A percentile compares a stretch with the other conserved stretches of the same genome.
Conservation (phyloP, 768 basidiomycete species). For the Rhizopogon vesiculosus region DNA sequence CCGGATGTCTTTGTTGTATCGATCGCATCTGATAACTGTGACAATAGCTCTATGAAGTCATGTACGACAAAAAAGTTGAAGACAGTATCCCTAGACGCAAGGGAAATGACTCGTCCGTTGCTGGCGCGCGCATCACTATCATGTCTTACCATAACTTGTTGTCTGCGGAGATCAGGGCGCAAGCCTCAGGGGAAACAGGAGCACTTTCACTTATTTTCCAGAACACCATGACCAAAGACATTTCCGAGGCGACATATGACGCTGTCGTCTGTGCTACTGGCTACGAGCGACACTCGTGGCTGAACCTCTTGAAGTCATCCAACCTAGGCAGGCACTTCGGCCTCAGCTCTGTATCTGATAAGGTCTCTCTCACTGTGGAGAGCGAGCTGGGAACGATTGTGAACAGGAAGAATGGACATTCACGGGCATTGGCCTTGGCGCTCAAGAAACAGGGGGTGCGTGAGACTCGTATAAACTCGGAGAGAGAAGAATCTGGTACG, state of each 20-base stretch:
- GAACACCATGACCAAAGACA: slow-evolving; percentile 31
- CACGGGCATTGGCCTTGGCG: not conserved
- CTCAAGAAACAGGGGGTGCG: not conserved
- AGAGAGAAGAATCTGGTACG: slow-evolving; percentile 7
- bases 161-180: slow-evolving; percentile 22
- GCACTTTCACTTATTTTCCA: slow-evolving; percentile 26
- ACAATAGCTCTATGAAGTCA: slow-evolving; percentile 41
- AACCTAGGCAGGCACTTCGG: slow-evolving; percentile 34
- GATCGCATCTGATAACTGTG: not conserved
- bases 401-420: not conserved
- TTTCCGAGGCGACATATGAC: slow-evolving; percentile 35
- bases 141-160: slow-evolving; percentile 32
- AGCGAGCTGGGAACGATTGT: not conserved
- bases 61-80: slow-evolving; percentile 48
- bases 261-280: slow-evolving; percentile 49
- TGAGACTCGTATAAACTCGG: not conserved
- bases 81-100: slow-evolving; percentile 35
- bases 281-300: slow-evolving; percentile 46
- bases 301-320: slow-evolving; percentile 36
- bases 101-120: slow-evolving; percentile 4
- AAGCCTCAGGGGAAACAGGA: not conserved
- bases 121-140: slow-evolving; percentile 30
- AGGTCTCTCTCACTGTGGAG: slow-evolving; percentile 8
- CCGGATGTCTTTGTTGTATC: not conserved
- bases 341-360: slow-evolving; percentile 12